phyloP scores from a whole-genome alignment of 306 rosid genomes.

The Pueraria montana region DNA sequence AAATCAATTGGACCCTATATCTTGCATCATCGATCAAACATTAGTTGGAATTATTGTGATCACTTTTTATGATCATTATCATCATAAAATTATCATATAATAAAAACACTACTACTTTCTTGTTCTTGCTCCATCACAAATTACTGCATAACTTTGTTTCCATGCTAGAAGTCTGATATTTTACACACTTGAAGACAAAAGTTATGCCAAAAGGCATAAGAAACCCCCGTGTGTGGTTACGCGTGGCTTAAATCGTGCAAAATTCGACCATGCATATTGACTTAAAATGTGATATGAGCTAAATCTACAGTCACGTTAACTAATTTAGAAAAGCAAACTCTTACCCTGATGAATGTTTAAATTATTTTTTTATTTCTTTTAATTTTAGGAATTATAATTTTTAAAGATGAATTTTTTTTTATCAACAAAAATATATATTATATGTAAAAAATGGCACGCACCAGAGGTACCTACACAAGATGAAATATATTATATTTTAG shows the following conservation, averaged over 20 bases:
- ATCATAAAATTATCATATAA: not conserved
- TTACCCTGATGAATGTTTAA: no score
- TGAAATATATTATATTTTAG: not conserved
- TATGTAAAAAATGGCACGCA: no score
- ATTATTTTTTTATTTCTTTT: not conserved
- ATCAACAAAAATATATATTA: no score
- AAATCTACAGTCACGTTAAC: conserved; percentile 11
- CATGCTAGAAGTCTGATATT: not conserved
- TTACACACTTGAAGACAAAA: conserved; percentile 15
- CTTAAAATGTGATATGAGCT: conserved; percentile 13
- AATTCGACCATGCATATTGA: conserved; percentile 43
- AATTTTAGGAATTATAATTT: not conserved
- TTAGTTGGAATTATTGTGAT: not conserved
- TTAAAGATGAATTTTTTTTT: no score
- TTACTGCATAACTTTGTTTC: not conserved
- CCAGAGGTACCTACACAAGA: no score
- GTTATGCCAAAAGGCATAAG: not conserved
- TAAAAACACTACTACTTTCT: not conserved
- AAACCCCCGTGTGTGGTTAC: conserved; percentile 18
- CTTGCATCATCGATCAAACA: not conserved
- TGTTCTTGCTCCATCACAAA: not conserved
- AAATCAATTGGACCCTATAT: not conserved
- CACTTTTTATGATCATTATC: not conserved
- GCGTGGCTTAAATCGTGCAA: conserved; percentile 3
- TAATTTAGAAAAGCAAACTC: not conserved